A percentile compares a stretch with the other conserved stretches of the same genome.
phyloP scores from a whole-genome alignment of 768 basidiomycete genomes.

The Termitomyces sp. region DNA sequence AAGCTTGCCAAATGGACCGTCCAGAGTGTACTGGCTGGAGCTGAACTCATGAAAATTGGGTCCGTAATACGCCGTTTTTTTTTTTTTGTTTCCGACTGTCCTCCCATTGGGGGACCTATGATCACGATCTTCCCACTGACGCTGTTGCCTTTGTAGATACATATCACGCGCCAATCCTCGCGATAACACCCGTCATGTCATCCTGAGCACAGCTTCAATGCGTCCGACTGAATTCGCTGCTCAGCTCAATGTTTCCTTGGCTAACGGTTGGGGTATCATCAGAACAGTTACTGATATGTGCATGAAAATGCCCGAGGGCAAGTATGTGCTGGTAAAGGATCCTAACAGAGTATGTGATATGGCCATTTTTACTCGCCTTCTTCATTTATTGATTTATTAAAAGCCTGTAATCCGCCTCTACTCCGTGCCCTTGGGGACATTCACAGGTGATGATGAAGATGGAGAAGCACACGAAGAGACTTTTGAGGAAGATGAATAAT shows the following conservation, averaged over 20 bases:
- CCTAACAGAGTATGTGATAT: constrained; percentile 85
- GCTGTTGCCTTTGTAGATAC: constrained; percentile 51
- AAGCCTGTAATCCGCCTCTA: constrained; percentile 95
- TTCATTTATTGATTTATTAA: constrained; percentile 11
- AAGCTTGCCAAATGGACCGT: constrained; percentile 98
- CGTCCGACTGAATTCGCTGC: constrained; percentile 92
- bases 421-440: constrained; percentile 84
- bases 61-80: constrained; percentile 34
- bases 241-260: constrained; percentile 91
- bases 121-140: constrained; percentile 8
- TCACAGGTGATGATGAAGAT: constrained; percentile 79
- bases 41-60: constrained; percentile 97
- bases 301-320: constrained; percentile 97
- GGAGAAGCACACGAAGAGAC: constrained; percentile 21
- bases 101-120: neutral
- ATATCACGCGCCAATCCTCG: constrained; percentile 92
- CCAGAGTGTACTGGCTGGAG: constrained; percentile 91
- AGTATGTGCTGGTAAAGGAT: constrained; percentile 96
- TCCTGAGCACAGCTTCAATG: constrained; percentile 91
- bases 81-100: neutral
- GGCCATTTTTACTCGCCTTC: neutral
- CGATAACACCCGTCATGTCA: constrained; percentile 94
- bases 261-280: constrained; percentile 99
- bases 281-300: constrained; percentile 91
- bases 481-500: constrained; percentile 38